Percentiles rank a stretch among this genome's conserved stretches.
Evolutionary conservation across 129 eudicot species (phyloP).

Genomic region (Saussurea involucrata): DNA sequence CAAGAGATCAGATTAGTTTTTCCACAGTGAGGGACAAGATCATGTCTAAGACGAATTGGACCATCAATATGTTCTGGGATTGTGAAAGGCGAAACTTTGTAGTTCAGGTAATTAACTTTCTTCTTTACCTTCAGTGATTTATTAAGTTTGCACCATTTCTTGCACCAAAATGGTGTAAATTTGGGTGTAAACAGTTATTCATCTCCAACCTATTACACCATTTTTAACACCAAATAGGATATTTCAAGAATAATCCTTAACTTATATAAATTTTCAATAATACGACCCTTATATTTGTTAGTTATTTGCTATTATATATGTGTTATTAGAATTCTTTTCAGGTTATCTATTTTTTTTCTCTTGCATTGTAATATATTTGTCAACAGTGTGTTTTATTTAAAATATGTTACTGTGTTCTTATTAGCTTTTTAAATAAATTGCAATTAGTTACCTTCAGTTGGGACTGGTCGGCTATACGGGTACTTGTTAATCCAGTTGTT

Average conservation of each 20-base stretch:
- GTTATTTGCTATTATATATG: neutral
- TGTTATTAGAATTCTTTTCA: neutral
- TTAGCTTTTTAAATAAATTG: neutral
- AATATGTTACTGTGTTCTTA: neutral
- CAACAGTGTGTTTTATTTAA: neutral
- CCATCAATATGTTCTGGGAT: constrained; percentile 82
- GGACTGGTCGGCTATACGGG: neutral
- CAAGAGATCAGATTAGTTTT: constrained; percentile 93
- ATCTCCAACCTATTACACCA: neutral
- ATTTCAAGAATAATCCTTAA: neutral
- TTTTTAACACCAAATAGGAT: neutral
- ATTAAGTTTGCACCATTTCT: neutral
- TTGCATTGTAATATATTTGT: neutral
- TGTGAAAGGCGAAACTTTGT: constrained; percentile 88
- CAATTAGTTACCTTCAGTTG: neutral
- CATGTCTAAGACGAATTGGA: constrained; percentile 61
- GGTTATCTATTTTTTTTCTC: neutral
- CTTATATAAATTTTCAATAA: neutral
- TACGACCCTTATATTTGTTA: neutral
- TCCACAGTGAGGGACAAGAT: constrained; percentile 87
- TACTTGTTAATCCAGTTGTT: neutral
- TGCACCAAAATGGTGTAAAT: neutral
- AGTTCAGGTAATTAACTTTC: constrained; percentile 54
- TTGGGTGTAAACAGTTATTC: neutral
- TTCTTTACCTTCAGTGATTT: neutral